Percentiles rank a stretch among this genome's conserved stretches.
Evolutionary conservation across 2,329 filamentous ascomycete genomes (phyloP).

Genomic region (Diaporthe sp.): DNA sequence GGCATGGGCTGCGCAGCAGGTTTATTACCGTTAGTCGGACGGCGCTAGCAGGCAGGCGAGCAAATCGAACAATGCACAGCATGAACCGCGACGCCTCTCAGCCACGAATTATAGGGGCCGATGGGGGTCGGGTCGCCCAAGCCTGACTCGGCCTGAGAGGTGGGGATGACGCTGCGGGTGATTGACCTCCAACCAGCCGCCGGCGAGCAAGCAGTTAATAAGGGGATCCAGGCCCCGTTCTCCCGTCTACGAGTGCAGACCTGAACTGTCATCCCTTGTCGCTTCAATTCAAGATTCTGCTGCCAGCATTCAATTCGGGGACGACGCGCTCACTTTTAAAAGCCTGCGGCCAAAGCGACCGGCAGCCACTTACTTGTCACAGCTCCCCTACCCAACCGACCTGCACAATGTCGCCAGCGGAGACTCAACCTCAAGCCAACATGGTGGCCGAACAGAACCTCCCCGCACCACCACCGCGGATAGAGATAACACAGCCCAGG

Average conservation of each 20-base stretch:
- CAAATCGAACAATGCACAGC: slow-evolving; percentile 20
- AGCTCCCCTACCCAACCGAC: background rate
- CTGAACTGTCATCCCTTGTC: background rate
- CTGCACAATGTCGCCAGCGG: slow-evolving; percentile 38
- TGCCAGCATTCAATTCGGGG: background rate
- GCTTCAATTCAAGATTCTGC: too few species aligned
- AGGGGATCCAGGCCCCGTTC: background rate
- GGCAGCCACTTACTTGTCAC: background rate
- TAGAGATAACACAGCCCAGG: slow-evolving; percentile 35
- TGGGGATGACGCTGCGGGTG: slow-evolving; percentile 25
- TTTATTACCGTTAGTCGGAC: slow-evolving; percentile 1
- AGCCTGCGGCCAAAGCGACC: background rate
- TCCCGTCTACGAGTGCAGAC: rapidly evolving
- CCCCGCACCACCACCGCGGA: slow-evolving; percentile 23
- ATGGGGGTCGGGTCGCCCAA: slow-evolving; percentile 10
- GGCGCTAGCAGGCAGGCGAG: slow-evolving; percentile 6
- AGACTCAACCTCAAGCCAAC: slow-evolving; percentile 31
- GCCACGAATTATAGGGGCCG: slow-evolving; percentile 27
- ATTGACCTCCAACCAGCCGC: background rate
- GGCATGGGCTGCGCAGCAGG: slow-evolving; percentile 19
- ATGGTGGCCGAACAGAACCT: slow-evolving; percentile 38
- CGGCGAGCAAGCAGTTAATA: background rate
- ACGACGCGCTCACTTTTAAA: background rate
- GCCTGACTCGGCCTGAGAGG: slow-evolving; percentile 29
- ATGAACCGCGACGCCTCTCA: slow-evolving; percentile 24